A percentile compares a stretch with the other conserved stretches of the same genome.
Evolutionary conservation across 768 basidiomycete genomes (phyloP).

Genomic region (Multifurca ochricompacta): DNA sequence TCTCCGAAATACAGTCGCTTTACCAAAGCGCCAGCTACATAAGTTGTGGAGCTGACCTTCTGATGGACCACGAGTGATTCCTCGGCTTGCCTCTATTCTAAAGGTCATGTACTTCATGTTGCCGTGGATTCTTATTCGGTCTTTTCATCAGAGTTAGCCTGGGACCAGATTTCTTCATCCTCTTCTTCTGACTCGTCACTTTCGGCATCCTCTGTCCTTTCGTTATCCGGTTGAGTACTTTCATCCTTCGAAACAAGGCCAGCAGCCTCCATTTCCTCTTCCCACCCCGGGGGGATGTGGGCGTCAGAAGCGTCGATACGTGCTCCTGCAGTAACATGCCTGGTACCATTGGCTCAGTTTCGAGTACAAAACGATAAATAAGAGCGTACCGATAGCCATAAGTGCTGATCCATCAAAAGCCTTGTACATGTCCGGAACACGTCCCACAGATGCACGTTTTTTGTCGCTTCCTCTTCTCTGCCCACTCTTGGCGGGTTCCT

Average conservation of each 20-base stretch:
- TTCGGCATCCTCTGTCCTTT: not conserved
- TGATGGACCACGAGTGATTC: not conserved
- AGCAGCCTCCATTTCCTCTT: slow-evolving; percentile 26
- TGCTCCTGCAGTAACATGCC: slow-evolving; percentile 68
- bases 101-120: not conserved
- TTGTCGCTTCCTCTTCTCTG: slow-evolving; percentile 17
- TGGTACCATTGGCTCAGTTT: slow-evolving; percentile 21
- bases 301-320: slow-evolving; percentile 37
- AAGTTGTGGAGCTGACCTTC: not conserved
- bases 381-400: slow-evolving; percentile 54
- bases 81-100: not conserved
- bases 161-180: not conserved
- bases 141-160: not conserved
- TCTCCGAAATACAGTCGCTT: no score
- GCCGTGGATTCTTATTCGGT: not conserved
- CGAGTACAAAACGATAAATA: not conserved
- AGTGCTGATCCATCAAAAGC: slow-evolving; percentile 66
- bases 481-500: slow-evolving; percentile 5
- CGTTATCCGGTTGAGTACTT: not conserved
- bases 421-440: slow-evolving; percentile 61
- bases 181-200: not conserved
- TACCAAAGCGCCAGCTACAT: no score
- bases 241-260: not conserved
- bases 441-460: slow-evolving; percentile 14
- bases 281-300: slow-evolving; percentile 41